A percentile compares a stretch with the other conserved stretches of the same genome.
These are phyloP conservation scores for Moricandia moricandioides DNA, from an alignment of 345 rosid genomes.

Conservation along the genomic window DNA sequence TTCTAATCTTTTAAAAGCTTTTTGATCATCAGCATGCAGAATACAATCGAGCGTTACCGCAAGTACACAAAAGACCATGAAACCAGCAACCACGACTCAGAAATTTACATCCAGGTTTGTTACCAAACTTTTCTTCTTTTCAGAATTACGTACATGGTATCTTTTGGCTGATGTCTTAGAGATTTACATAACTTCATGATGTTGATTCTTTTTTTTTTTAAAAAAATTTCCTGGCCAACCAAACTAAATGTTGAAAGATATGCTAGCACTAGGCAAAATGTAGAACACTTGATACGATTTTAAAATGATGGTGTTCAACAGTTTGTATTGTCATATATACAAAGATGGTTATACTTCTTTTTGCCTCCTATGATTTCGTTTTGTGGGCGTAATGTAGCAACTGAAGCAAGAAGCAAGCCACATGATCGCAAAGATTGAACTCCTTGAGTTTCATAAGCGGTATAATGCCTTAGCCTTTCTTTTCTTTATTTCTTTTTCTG, in stretches of 20 bases:
- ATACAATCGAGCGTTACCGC: constrained; percentile 51
- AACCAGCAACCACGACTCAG: constrained; percentile 23
- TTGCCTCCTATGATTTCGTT: neutral
- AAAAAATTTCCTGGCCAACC: neutral
- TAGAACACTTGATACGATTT: neutral
- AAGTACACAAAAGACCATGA: constrained; percentile 37
- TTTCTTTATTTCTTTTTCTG: neutral
- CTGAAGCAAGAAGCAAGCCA: constrained; percentile 46
- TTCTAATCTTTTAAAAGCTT: neutral
- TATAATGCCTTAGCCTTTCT: constrained; percentile 21
- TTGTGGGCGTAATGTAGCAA: constrained; percentile 44
- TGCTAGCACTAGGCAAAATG: neutral
- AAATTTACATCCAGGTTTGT: constrained; percentile 42
- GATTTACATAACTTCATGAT: neutral
- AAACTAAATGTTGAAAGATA: constrained; percentile 8
- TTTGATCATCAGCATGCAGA: constrained; percentile 45
- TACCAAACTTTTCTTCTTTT: neutral
- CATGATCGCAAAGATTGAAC: constrained; percentile 56
- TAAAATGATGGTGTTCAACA: neutral
- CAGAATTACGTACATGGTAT: neutral
- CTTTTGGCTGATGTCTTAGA: constrained; percentile 4
- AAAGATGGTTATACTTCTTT: neutral
- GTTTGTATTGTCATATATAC: neutral
- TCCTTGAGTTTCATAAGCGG: constrained; percentile 55
- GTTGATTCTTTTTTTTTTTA: constrained; percentile 2